Evolutionary conservation across 805 yeast genomes (phyloP).

Genomic region (Candida broadrunensis): DNA sequence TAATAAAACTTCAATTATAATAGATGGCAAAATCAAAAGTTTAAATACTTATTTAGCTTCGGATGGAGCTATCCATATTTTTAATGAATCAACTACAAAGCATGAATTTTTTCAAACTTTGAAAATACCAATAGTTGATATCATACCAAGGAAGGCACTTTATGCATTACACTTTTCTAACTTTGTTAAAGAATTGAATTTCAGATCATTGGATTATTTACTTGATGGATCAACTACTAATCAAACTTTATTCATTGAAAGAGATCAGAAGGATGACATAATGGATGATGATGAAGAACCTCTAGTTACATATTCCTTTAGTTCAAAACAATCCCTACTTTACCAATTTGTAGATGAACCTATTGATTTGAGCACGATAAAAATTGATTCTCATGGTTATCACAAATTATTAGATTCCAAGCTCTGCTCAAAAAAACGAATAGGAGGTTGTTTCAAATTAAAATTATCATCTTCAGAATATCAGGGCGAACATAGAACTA

Average conservation of each 20-base stretch:
- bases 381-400: slow-evolving; percentile 3
- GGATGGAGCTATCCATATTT: slow-evolving; percentile 35
- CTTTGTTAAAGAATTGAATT: slow-evolving; percentile 67
- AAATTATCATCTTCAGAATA: slow-evolving; percentile 26
- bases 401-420: slow-evolving; percentile 46
- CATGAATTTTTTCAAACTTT: slow-evolving; percentile 18
- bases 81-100: slow-evolving; percentile 11
- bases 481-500: slow-evolving; percentile 12
- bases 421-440: slow-evolving; percentile 56
- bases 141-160: slow-evolving; percentile 35
- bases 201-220: slow-evolving; percentile 53
- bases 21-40: slow-evolving; percentile 18
- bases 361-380: slow-evolving; percentile 25
- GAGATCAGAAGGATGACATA: slow-evolving; percentile 32
- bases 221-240: slow-evolving; percentile 50
- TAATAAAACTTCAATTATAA: slow-evolving; percentile 6
- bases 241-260: slow-evolving; percentile 62
- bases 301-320: slow-evolving; percentile 17
- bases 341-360: slow-evolving; percentile 63
- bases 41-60: slow-evolving; percentile 18
- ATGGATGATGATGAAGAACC: slow-evolving; percentile 19
- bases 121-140: slow-evolving; percentile 17
- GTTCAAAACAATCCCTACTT: slow-evolving; percentile 36
- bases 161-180: slow-evolving; percentile 47
- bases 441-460: slow-evolving; percentile 52